Evolutionary conservation across 164 flowering plant genomes (phyloP), one percentile per base, ranked within the genome.

Genomic region (Paratinospora sagittata): DNA sequence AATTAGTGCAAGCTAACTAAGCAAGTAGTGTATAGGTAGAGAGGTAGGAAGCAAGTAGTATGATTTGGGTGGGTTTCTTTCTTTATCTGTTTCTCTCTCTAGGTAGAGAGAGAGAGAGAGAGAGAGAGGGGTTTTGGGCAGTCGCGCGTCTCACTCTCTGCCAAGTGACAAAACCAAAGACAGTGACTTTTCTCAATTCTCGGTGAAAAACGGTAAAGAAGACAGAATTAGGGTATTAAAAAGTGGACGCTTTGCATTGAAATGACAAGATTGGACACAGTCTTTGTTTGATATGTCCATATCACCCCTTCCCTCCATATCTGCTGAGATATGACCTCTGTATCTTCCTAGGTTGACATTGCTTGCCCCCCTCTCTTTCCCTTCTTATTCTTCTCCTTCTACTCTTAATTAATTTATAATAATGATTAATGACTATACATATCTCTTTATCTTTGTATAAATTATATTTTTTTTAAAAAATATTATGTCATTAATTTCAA

Each of bases 81-180:
- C 72, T 72, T 72, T 72, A 77, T 71, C 81, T 45, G 16, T 47
- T 14, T 14, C 58, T 49, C 58, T 49, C 58, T 19, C 60, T 52
- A 19, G 17, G 19, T 17, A 55, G 21, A 12, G n/a, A 13, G 19
- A 19, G 19, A 43, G 55, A 13, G 55, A 14, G 14, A 19, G 17
- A 13, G 55, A 47, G 55, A 19, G 12, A 14, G 55, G 19, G 55
- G 24, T n/a, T 30, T 30, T 30, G 34, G n/a, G 21, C n/a, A n/a
- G 74, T 45, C 33, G 70, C 63, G 61, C 37, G 63, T 30, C 10
- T 16, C n/a, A 7, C 23, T n/a, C 41, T 68, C 73, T 72, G 79
- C 81, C 72, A 78, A 58, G 70, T 78, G 87, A 84, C 87, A 82
- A 82, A 78, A 79, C 82, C 74, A 52, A 21, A 70, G 81, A 74